Evolutionary conservation across 2,329 filamentous ascomycete species (phyloP).

Genomic region (Fusarium transvaalense): DNA sequence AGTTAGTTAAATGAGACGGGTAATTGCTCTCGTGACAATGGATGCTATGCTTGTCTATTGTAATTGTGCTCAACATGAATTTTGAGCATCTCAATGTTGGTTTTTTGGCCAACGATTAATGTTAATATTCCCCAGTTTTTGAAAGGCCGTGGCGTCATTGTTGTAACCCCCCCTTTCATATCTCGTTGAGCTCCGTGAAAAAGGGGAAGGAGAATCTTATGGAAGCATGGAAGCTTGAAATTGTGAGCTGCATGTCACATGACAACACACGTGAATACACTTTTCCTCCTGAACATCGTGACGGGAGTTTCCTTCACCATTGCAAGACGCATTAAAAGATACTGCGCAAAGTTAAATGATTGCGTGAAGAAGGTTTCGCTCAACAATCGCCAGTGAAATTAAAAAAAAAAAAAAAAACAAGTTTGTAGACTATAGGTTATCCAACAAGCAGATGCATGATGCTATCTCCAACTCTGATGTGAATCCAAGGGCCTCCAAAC

Average conservation of each 20-base stretch:
- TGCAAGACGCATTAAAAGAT: neutral
- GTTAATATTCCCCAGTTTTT: constrained; percentile 3
- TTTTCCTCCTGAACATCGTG: neutral
- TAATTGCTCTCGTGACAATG: constrained; percentile 39
- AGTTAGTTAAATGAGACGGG: constrained; percentile 30
- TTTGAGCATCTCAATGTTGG: constrained; percentile 16
- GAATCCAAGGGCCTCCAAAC: neutral
- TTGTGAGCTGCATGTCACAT: constrained; percentile 19
- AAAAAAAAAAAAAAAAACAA: no score
- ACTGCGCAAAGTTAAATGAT: neutral
- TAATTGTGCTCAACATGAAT: constrained; percentile 27
- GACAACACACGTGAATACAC: constrained; percentile 7
- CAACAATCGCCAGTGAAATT: no score
- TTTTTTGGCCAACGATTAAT: constrained; percentile 7
- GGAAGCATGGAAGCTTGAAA: constrained; percentile 18
- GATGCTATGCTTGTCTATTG: constrained; percentile 1
- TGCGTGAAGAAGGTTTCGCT: neutral
- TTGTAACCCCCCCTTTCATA: constrained; percentile 17
- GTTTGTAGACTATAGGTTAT: no score
- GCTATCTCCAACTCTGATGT: neutral
- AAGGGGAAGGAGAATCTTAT: constrained; percentile 23
- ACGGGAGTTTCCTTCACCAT: neutral
- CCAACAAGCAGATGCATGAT: neutral
- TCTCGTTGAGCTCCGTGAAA: constrained; percentile 7
- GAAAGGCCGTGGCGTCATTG: constrained; percentile 33